Evolutionary conservation across 2,329 filamentous ascomycete genomes (phyloP).

Genomic region (Didymella exigua): DNA sequence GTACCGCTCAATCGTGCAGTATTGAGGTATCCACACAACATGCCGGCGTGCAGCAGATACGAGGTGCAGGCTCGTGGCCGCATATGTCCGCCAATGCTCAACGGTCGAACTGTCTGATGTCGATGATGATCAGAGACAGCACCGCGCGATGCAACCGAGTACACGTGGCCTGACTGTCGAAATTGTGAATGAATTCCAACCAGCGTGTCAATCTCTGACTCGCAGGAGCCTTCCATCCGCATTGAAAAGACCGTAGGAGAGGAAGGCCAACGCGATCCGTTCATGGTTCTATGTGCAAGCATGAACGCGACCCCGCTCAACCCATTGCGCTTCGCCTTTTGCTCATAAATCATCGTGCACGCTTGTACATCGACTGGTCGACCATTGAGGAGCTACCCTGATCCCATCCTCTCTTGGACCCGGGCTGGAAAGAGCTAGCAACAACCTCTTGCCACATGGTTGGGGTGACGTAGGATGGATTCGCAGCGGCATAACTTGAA

Average conservation of each 20-base stretch:
- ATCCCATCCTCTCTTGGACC: constrained; percentile 55
- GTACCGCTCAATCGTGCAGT: constrained; percentile 1
- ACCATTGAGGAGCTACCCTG: constrained; percentile 44
- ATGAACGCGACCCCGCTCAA: background rate
- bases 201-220: background rate
- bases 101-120: background rate
- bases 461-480: constrained; percentile 52
- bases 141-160: background rate
- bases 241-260: background rate
- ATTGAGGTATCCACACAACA: background rate
- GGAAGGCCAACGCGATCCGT: too few species aligned
- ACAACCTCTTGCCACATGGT: constrained; percentile 60
- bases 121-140: background rate
- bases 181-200: background rate
- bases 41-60: constrained; percentile 1
- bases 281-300: background rate
- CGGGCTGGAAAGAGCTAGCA: constrained; percentile 48
- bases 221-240: background rate
- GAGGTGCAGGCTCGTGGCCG: background rate
- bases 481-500: constrained; percentile 41
- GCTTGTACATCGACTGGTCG: constrained; percentile 48
- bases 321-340: background rate
- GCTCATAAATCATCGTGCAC: constrained; percentile 34
- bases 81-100: background rate
- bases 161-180: background rate